These are phyloP conservation scores for Suillus clintonianus DNA, from an alignment of 768 basidiomycete species.

Conservation along the genomic window DNA sequence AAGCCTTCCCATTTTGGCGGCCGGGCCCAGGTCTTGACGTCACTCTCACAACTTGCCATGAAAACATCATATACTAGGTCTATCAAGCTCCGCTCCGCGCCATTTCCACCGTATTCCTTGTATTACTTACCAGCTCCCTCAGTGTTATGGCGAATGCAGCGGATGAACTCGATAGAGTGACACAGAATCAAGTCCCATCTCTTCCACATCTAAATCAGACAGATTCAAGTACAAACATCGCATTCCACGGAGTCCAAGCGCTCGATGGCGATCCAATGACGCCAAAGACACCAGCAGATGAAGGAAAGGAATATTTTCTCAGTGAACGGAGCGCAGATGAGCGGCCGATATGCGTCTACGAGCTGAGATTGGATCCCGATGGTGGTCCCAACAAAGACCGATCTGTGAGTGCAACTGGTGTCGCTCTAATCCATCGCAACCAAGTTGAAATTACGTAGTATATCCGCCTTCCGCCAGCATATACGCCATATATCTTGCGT, in stretches of 20 bases:
- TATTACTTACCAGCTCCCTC: neutral
- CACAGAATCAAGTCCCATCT: neutral
- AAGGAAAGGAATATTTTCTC: constrained; percentile 87
- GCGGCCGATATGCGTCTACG: constrained; percentile 77
- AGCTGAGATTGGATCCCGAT: constrained; percentile 83
- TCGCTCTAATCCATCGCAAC: neutral
- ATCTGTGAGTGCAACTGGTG: constrained; percentile 56
- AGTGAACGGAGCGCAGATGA: constrained; percentile 53
- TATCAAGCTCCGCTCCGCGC: neutral
- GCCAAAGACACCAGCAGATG: constrained; percentile 91
- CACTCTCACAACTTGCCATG: neutral
- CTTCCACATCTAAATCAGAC: neutral
- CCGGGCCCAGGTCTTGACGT: neutral
- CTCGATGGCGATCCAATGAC: constrained; percentile 39
- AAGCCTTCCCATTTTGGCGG: neutral
- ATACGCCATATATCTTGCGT: constrained; percentile 85
- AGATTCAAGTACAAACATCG: neutral
- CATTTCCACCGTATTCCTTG: neutral
- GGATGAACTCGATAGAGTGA: neutral
- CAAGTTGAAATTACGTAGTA: constrained; percentile 56
- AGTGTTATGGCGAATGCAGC: constrained; percentile 15
- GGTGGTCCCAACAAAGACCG: constrained; percentile 87
- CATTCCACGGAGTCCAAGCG: neutral
- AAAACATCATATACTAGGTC: neutral
- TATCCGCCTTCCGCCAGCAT: constrained; percentile 91